phyloP scores from a whole-genome alignment of 1,284 basidiomycete genomes.

The Naganishia cerealis region DNA sequence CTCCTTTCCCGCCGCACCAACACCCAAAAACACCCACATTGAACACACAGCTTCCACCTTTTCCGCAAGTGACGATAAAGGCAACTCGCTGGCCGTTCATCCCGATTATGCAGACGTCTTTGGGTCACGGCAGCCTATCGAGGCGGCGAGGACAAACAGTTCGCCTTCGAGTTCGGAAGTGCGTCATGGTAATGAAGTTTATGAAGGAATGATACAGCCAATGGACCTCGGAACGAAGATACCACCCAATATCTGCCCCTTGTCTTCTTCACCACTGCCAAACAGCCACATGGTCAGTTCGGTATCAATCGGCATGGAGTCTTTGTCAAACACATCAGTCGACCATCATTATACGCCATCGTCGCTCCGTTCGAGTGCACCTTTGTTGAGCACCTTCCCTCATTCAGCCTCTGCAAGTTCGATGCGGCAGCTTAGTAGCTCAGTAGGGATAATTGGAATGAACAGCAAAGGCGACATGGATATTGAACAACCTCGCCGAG shows the following conservation, averaged over 20 bases:
- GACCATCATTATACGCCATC: slow-evolving; percentile 10
- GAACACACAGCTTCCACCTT: not conserved
- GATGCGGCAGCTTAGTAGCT: not conserved
- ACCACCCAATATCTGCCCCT: too few relatives aligned
- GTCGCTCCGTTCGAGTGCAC: slow-evolving; percentile 2
- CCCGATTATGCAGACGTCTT: slow-evolving; percentile 24
- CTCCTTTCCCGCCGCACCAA: slow-evolving; percentile 24
- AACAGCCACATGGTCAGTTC: not conserved
- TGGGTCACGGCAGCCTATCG: not conserved
- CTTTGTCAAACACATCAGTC: slow-evolving; percentile 6
- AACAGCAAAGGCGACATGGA: slow-evolving; percentile 6
- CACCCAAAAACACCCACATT: slow-evolving; percentile 19
- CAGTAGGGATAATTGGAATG: not conserved
- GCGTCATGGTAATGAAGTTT: not conserved
- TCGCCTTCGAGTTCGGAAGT: not conserved
- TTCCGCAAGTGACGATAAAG: not conserved
- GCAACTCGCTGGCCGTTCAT: slow-evolving; percentile 8
- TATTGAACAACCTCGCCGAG: not conserved
- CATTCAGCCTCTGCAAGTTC: not conserved
- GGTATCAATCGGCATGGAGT: not conserved
- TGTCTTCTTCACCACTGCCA: not conserved
- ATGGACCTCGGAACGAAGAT: not conserved
- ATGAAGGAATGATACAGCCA: not conserved
- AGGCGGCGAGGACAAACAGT: not conserved
- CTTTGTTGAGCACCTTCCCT: not conserved